These are phyloP conservation scores for Ploettnerulaceae sp. DNA, from an alignment of 2,329 filamentous ascomycete genomes.

Conservation along the genomic window DNA sequence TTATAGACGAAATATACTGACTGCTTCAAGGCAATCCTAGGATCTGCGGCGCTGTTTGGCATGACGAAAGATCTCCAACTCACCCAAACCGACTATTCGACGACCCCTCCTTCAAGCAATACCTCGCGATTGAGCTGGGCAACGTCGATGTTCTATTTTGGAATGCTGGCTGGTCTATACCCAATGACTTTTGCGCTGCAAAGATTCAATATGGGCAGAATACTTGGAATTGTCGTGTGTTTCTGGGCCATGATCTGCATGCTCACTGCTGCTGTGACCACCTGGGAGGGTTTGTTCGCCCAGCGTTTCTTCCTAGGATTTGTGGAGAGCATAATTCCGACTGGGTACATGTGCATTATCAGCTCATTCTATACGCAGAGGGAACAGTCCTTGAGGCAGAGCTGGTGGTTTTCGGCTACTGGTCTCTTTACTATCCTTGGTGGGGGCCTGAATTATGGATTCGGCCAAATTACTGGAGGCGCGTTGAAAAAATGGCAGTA, in stretches of 20 bases:
- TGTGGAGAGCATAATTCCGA: slow-evolving; percentile 60
- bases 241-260: slow-evolving; percentile 65
- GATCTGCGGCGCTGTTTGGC: slow-evolving; percentile 67
- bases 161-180: slow-evolving; percentile 69
- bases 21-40: slow-evolving; percentile 57
- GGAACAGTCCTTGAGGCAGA: slow-evolving; percentile 60
- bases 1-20: not conserved
- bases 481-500: slow-evolving; percentile 61
- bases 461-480: slow-evolving; percentile 55
- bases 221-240: slow-evolving; percentile 59
- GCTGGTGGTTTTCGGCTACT: slow-evolving; percentile 60
- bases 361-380: slow-evolving; percentile 58
- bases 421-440: slow-evolving; percentile 56
- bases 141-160: slow-evolving; percentile 75
- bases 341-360: slow-evolving; percentile 61
- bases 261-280: slow-evolving; percentile 61
- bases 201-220: slow-evolving; percentile 58
- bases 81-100: slow-evolving; percentile 45
- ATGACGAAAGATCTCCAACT: slow-evolving; percentile 67
- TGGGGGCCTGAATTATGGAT: slow-evolving; percentile 61
- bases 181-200: slow-evolving; percentile 69
- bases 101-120: slow-evolving; percentile 50
- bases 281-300: slow-evolving; percentile 57
- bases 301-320: slow-evolving; percentile 62
- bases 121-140: slow-evolving; percentile 70